Evolutionary conservation across 768 basidiomycete genomes (phyloP), one percentile per base, ranked within the genome.

Genomic region (Kwoniella newhampshirensis): DNA sequence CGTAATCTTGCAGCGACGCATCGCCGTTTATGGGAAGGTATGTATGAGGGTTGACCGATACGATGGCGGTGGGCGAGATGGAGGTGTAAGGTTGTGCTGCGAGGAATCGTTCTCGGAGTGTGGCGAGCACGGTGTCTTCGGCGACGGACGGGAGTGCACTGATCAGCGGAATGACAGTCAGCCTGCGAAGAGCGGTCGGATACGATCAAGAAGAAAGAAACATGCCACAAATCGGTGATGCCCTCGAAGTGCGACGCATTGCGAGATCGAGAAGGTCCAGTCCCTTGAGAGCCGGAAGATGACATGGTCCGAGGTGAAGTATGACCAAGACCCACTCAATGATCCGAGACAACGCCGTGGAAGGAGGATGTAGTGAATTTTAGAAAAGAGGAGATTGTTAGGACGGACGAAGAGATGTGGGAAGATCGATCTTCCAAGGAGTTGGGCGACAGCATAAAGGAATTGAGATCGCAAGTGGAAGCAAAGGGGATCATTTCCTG

Each of bases 1-100:
- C 87, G 73, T 96, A 96, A 73, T 88, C 87, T 76, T 89, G 84
- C 27, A 97, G 79, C 28, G 88, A 78, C 0, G 87, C 84, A 78
- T 97, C 93, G 62, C 88, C 84, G 67, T 90, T 94, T 52, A 84
- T 83, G 17, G 86, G 62, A 40, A 94, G 82, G 66, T 89, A 91
- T 76, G 93, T 92, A 81, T 93, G 88, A 0, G 93, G 92, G 77
- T 98, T 98, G 66, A 97, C 81, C 27, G 88, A 88, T 60, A 97
- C 85, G 64, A 96, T 79, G 7, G 82, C 81, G 26, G 85, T 85
- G 4, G 87, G 60, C 1, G 74, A 74, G 18, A 76, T 52, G 17
- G 69, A 55, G 3, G 75, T 77, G 54, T 77, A 77, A 13, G 73
- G 66, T 2, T 62, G 63, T 27, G 69, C 67, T 17, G 70, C 63